Base-by-base conservation (phyloP, 768 basidiomycete species). In the Phylloporus sp. region DNA sequence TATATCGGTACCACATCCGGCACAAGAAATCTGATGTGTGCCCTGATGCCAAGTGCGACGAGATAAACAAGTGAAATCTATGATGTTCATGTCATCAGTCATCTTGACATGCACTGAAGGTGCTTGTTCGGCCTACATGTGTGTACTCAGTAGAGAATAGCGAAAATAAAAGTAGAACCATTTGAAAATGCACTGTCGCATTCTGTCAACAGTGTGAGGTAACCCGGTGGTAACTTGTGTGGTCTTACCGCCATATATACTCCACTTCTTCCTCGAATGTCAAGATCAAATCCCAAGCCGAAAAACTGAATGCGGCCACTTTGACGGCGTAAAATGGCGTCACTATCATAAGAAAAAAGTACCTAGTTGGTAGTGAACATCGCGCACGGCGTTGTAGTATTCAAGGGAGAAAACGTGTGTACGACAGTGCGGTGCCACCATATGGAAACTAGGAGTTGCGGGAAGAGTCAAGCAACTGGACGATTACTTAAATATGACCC, bases 231-330 rank as follows among this genome's bases (percentile, higher is more conserved):
- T n/a, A n/a, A n/a, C 10, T 26, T 23, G 16, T 1, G 31, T 16
- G 20, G 23, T 10, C 40, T 56, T 49, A 73, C 71, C 55, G 57
- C 69, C 71, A 72, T 20, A 71, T 41, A 22, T 61, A 57, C 32
- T 62, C 63, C 1, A 62, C 53, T 41, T 69, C 71, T 13, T 52
- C 59, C 23, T 51, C 57, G 23, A 63, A 54, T 5, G 59, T 63
- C 38, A 64, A 47, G 4, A 69, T 16, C 15, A 58, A 47, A 26
- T 72, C 71, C 51, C 63, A 70, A 8, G 66, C 51, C 42, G 62
- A 44, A 23, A 72, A 52, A 7, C 50, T 45, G 34, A 65, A 40
- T 3, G 64, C 60, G 1, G 69, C 64, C 24, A 65, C 72, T 61
- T 51, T 44, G 16, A 2, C 5, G 18, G 15, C 15, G 27, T 54